Conservation (phyloP, 106 monocot species). For the Dendrobium chrysotoxum region DNA sequence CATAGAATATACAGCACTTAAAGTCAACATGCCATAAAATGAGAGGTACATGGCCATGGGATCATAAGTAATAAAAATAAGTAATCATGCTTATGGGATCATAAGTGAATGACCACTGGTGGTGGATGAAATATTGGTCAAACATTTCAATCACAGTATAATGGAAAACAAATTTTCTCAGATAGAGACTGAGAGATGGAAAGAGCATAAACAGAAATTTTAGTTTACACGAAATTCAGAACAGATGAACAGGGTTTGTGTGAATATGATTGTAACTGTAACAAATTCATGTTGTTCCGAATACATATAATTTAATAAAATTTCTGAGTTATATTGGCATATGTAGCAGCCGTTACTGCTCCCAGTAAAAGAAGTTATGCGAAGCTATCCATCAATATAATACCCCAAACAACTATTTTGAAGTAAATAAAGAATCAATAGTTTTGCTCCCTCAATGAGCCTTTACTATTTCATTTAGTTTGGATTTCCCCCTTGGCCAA, state of each 20-base stretch:
- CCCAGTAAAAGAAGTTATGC: not conserved
- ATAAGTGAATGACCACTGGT: not conserved
- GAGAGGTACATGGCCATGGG: not conserved
- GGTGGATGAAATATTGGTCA: not conserved
- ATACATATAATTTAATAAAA: not conserved
- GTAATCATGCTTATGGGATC: not conserved
- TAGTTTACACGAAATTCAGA: too few relatives aligned
- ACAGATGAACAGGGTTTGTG: too few relatives aligned
- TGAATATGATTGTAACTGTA: too few relatives aligned
- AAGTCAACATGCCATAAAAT: not conserved
- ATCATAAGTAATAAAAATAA: not conserved
- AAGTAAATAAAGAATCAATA: conserved; percentile 1
- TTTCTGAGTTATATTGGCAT: not conserved
- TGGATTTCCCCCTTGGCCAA: not conserved
- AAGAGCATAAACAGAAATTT: too few relatives aligned
- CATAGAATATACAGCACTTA: not conserved
- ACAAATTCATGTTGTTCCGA: not conserved
- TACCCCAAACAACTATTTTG: not conserved
- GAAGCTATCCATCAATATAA: not conserved
- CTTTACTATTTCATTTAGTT: not conserved
- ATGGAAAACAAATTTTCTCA: too few relatives aligned
- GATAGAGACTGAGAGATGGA: too few relatives aligned
- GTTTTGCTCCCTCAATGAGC: not conserved
- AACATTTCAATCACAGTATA: not conserved
- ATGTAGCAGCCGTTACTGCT: not conserved